phyloP scores from a whole-genome alignment of 2,329 filamentous ascomycete genomes.

The Fusarium verticillioides region DNA sequence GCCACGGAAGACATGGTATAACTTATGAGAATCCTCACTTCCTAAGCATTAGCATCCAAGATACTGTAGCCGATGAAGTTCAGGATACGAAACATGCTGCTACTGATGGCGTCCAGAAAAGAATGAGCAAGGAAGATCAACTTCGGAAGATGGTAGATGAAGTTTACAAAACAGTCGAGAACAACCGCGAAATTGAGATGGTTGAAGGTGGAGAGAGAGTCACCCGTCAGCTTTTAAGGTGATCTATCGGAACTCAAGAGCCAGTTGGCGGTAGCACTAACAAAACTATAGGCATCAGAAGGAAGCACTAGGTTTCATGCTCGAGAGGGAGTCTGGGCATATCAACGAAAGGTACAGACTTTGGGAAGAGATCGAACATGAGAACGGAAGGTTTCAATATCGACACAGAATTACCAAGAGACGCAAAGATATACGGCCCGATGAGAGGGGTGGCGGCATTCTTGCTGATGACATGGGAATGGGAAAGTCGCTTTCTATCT shows the following conservation, averaged over 20 bases:
- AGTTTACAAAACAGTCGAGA: slow-evolving; percentile 6
- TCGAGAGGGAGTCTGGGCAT: slow-evolving; percentile 3
- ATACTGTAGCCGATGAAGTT: fast-evolving
- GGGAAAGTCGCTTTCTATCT: slow-evolving; percentile 9
- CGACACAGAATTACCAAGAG: slow-evolving; percentile 6
- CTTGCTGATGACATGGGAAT: slow-evolving; percentile 17
- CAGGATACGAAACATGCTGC: not conserved
- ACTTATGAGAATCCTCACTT: slow-evolving; percentile 12
- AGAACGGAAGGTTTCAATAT: not conserved
- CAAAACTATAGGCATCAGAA: not conserved
- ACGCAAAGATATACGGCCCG: not conserved
- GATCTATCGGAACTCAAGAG: fast-evolving
- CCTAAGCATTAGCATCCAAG: not conserved
- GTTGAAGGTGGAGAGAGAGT: slow-evolving; percentile 7
- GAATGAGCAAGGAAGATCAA: slow-evolving; percentile 2
- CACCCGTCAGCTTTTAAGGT: not conserved
- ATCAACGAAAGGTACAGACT: slow-evolving; percentile 3
- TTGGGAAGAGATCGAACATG: not conserved
- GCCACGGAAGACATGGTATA: not conserved
- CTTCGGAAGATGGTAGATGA: slow-evolving; percentile 18
- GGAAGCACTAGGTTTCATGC: slow-evolving; percentile 12
- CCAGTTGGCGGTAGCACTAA: fast-evolving
- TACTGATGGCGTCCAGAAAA: fast-evolving
- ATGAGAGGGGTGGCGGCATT: not conserved
- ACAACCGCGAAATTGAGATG: not conserved